phyloP scores from a whole-genome alignment of 768 basidiomycete species.

The Lyophyllum shimeji region DNA sequence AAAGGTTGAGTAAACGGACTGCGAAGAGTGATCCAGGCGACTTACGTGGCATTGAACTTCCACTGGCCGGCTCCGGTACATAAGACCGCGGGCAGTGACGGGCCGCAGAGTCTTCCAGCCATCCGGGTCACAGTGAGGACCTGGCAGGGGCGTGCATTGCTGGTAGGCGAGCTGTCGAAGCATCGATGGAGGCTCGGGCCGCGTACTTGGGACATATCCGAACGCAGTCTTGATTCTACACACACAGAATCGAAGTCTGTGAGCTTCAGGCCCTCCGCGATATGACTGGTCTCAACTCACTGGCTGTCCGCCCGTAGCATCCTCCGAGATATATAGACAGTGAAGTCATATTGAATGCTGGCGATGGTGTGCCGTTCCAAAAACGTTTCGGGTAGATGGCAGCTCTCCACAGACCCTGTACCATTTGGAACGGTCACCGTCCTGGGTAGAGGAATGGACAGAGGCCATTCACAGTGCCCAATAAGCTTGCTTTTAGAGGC shows the following conservation, averaged over 20 bases:
- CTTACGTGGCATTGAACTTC: slow-evolving; percentile 44
- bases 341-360: slow-evolving; percentile 52
- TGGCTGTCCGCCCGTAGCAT: slow-evolving; percentile 47
- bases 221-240: slow-evolving; percentile 52
- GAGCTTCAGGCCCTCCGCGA: background rate
- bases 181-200: slow-evolving; percentile 45
- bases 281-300: slow-evolving; percentile 27
- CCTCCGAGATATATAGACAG: slow-evolving; percentile 43
- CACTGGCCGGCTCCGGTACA: slow-evolving; percentile 38
- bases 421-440: slow-evolving; percentile 39
- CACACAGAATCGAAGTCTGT: background rate
- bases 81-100: slow-evolving; percentile 37
- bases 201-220: slow-evolving; percentile 47
- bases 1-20: background rate
- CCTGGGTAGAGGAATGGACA: slow-evolving; percentile 46
- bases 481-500: slow-evolving; percentile 41
- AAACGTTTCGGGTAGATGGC: slow-evolving; percentile 51
- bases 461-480: slow-evolving; percentile 46
- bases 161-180: slow-evolving; percentile 52
- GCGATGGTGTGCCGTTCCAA: slow-evolving; percentile 47
- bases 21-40: background rate
- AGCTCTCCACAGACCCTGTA: slow-evolving; percentile 36
- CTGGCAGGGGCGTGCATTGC: slow-evolving; percentile 41
- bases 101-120: slow-evolving; percentile 50
- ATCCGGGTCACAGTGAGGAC: slow-evolving; percentile 47